Conservation (phyloP, 2,329 filamentous ascomycete genomes). For the Venturia carpophila region DNA sequence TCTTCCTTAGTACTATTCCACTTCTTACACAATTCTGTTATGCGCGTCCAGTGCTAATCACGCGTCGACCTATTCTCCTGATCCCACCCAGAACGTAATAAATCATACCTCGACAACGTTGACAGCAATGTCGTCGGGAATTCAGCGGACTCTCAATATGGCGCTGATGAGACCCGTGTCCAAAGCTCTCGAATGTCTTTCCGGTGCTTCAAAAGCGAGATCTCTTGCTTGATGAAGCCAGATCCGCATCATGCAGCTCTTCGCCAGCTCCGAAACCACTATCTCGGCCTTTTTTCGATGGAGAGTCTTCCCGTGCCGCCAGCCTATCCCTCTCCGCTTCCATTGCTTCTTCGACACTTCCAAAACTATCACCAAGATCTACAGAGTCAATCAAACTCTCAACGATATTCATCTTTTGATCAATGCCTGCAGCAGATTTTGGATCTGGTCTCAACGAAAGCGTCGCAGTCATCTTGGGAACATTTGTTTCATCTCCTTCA, state of each 20-base stretch:
- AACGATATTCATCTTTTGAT: not conserved
- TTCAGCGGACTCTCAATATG: no score
- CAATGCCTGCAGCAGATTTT: not conserved
- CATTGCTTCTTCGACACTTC: not conserved
- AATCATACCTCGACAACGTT: no score
- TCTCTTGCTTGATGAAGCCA: not conserved
- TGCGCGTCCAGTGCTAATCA: no score
- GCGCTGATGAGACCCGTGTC: no score
- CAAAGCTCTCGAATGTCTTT: no score
- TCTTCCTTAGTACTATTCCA: no score
- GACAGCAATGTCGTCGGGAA: no score
- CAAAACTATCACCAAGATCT: not conserved
- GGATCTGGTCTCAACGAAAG: not conserved
- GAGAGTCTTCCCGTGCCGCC: not conserved
- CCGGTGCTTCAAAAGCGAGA: not conserved
- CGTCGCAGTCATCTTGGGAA: not conserved
- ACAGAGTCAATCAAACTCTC: not conserved
- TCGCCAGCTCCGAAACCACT: not conserved
- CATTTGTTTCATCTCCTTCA: not conserved
- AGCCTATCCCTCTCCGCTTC: not conserved
- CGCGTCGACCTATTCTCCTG: no score
- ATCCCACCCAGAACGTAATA: no score
- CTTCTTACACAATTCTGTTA: no score
- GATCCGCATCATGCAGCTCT: not conserved
- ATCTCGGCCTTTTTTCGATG: not conserved